phyloP scores from a whole-genome alignment of 306 rosid genomes.

The Bauhinia variegata region DNA sequence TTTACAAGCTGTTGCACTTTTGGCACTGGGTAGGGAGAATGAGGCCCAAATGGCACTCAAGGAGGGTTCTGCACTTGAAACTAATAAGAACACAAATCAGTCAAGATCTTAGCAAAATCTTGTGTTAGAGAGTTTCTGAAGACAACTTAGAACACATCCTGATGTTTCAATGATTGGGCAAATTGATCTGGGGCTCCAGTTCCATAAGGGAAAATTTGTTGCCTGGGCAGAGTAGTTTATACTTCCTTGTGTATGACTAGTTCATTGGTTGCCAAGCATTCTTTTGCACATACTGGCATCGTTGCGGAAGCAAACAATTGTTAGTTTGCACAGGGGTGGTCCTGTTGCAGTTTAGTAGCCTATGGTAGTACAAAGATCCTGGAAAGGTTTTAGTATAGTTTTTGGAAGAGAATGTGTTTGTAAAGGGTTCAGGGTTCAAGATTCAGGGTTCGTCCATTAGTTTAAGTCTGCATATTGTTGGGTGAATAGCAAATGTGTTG shows the following conservation, averaged over 20 bases:
- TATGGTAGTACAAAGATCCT: conserved; percentile 42
- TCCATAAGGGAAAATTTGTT: conserved; percentile 31
- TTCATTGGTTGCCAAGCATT: conserved; percentile 57
- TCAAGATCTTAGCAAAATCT: conserved; percentile 17
- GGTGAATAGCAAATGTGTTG: conserved; percentile 42
- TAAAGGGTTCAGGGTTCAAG: conserved; percentile 60
- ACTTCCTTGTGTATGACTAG: conserved; percentile 49
- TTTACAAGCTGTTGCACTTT: conserved; percentile 75
- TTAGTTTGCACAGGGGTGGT: conserved; percentile 42
- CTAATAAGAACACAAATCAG: conserved; percentile 52
- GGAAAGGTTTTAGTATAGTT: too few species aligned
- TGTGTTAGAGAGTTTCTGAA: conserved; percentile 34
- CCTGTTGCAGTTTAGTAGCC: too few species aligned
- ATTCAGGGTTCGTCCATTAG: conserved; percentile 11
- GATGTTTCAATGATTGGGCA: conserved; percentile 48
- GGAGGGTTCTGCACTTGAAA: conserved; percentile 76
- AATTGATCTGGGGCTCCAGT: conserved; percentile 36
- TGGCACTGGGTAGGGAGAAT: conserved; percentile 55
- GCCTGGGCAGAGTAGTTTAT: conserved; percentile 43
- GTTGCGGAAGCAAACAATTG: conserved; percentile 26
- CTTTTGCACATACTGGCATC: conserved; percentile 53
- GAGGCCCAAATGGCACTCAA: conserved; percentile 83
- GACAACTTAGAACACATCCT: conserved; percentile 42
- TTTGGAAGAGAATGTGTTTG: conserved; percentile 52
- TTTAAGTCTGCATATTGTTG: conserved; percentile 47